Base-by-base conservation (phyloP, 345 rosid species). In the Triadica sebifera region DNA sequence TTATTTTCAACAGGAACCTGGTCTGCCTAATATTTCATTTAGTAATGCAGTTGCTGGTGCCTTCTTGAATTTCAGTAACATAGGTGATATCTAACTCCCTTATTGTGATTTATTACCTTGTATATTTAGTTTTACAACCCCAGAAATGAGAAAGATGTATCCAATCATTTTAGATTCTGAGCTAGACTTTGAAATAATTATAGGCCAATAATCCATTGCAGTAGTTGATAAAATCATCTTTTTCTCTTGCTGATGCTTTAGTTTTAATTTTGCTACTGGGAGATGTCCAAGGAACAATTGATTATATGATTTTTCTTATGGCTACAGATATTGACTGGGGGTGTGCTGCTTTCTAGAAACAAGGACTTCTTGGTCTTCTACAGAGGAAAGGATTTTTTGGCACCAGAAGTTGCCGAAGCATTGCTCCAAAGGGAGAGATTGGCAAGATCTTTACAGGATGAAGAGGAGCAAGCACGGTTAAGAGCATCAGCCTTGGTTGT, bases 291-390 rank as follows among this genome's bases (percentile, higher is more conserved):
- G 60, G 70, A 77, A 62, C 19, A 24, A 25, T 66, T 59, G 75
- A 74, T 66, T 20, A 62, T 22, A 17, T 73, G 52, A 46, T 71
- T 71, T 39, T 63, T 69, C 73, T 80, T 63, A 56, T 85, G 81
- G 77, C 77, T 78, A 78, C 87, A 91, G 98, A 91, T 82, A 88
- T 82, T 93, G 87, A 93, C 98, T 17, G 97, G 97, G 69, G 97
- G 97, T 41, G 77, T 82, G 73, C 86, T 94, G 67, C 90, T 94
- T 37, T 90, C 95, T 4, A 85, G 97, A 84, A 90, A 87, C 89
- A 94, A 92, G 82, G 94, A 94, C 81, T 92, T 86, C 79, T 84
- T 94, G 86, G 97, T 94, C 72, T 94, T 90, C 86, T 94, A 94
- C 69, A 86, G 98, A 79, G 98, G 98, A 72, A 94, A 92, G 79